Evolutionary conservation across 192 early-diverging fungal genomes (phyloP), one percentile per base, ranked within the genome.

Genomic region (Rhizophagus clarus): DNA sequence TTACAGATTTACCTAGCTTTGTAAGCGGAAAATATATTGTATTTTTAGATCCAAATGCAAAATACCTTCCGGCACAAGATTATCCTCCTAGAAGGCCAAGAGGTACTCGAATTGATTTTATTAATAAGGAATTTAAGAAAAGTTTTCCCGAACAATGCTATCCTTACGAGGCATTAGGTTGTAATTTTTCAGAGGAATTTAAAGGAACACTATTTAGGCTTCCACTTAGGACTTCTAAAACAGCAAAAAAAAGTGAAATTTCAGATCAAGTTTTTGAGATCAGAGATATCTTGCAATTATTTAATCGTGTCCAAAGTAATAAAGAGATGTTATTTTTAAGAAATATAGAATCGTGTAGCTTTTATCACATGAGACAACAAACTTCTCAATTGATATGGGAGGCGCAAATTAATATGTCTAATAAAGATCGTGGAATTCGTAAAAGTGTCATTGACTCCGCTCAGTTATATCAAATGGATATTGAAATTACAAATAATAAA

Each of bases 1-100:
- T 79, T 15, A 76, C 81, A 2, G 81, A 82, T 80, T 28, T 82
- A 11, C 79, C 79, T 11, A 74, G 71, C 47, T 15, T 82, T 60
- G 81, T 82, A 3, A 82, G 81, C 34, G 81, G 81, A 4, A 37
- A 56, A 34, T 56, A 70, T 29, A 61, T 79, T n/a, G 72, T 37
- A 29, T 82, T 81, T 24, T 80, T 82, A 22, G 81, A 82, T 34
- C 81, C 81, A 11, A 68, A 40, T 24, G 40, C 29, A 34, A 26
- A 60, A 26, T 73, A 56, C 26, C 79, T 82, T 17, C 76, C 81
- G 22, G 20, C 17, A 42, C 31, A n/a, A n/a, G 68, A n/a, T 12
- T n/a, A 22, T 40, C 68, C 68, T 42, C 68, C 68, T 42, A 32
- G 61, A 7, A 12, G 17, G 3, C 42, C 66, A 1, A 20, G 20